Evolutionary conservation across 2,329 filamentous ascomycete species (phyloP).

Genomic region (Phialocephala sp.): DNA sequence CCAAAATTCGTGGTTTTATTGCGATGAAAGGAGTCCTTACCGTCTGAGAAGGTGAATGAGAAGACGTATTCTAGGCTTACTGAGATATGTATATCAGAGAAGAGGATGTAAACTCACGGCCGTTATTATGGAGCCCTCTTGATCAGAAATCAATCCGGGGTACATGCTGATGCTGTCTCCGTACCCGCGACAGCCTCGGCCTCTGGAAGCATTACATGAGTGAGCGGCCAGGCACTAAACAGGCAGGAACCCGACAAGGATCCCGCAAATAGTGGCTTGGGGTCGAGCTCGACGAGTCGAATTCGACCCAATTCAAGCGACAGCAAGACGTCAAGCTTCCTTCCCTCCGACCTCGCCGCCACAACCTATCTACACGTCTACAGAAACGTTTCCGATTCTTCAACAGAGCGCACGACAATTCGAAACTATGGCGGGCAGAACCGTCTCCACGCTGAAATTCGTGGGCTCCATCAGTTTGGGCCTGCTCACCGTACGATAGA

Average conservation of each 20-base stretch:
- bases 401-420: neutral
- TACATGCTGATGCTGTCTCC: neutral
- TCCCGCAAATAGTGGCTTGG: slow-evolving; percentile 5
- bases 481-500: slow-evolving; percentile 73
- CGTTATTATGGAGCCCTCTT: slow-evolving; percentile 12
- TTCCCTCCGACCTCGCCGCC: neutral
- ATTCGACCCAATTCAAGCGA: slow-evolving; percentile 10
- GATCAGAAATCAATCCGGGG: slow-evolving; percentile 18
- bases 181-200: slow-evolving; percentile 17
- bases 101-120: slow-evolving; percentile 17
- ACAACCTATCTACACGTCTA: neutral
- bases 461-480: slow-evolving; percentile 90
- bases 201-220: slow-evolving; percentile 1
- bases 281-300: slow-evolving; percentile 5
- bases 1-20: neutral
- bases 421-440: slow-evolving; percentile 64
- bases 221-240: slow-evolving; percentile 21
- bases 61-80: slow-evolving; percentile 3
- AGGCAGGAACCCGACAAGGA: slow-evolving; percentile 15
- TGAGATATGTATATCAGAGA: slow-evolving; percentile 1
- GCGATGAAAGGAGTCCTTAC: slow-evolving; percentile 1
- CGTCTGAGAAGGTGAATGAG: neutral
- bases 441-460: slow-evolving; percentile 85
- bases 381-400: neutral
- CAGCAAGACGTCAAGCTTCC: neutral